Percentiles rank a stretch among this genome's conserved stretches.
phyloP scores from a whole-genome alignment of 805 yeast species.

The Candida maltosa region DNA sequence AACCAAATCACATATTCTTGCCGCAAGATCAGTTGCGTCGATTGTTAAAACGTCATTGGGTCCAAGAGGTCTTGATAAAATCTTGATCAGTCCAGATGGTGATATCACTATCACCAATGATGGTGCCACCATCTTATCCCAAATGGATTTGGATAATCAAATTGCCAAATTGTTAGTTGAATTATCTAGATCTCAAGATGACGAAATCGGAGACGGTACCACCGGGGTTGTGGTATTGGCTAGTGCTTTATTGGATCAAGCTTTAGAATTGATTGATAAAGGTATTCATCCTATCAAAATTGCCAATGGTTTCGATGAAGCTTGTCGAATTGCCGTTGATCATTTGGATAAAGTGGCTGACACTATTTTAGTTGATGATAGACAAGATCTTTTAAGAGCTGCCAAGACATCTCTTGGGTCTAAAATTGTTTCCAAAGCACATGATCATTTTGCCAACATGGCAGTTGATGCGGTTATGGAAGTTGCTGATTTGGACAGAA shows the following conservation, averaged over 20 bases:
- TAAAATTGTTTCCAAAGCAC: slow-evolving; percentile 90
- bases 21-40: slow-evolving; percentile 92
- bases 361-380: slow-evolving; percentile 52
- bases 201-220: slow-evolving; percentile 98
- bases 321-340: slow-evolving; percentile 84
- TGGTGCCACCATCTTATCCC: slow-evolving; percentile 94
- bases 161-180: slow-evolving; percentile 95
- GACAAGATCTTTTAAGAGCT: slow-evolving; percentile 71
- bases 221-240: slow-evolving; percentile 98
- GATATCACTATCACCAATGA: slow-evolving; percentile 97
- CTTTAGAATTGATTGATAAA: slow-evolving; percentile 88
- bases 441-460: slow-evolving; percentile 91
- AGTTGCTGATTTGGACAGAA: slow-evolving; percentile 88
- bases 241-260: slow-evolving; percentile 91
- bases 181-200: slow-evolving; percentile 91
- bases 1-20: slow-evolving; percentile 79
- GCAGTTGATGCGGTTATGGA: slow-evolving; percentile 94
- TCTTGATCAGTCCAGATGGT: slow-evolving; percentile 92
- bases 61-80: slow-evolving; percentile 98
- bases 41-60: slow-evolving; percentile 92
- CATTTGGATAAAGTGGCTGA: slow-evolving; percentile 77
- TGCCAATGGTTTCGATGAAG: slow-evolving; percentile 96
- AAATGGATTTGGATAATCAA: slow-evolving; percentile 94
- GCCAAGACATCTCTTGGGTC: slow-evolving; percentile 95
- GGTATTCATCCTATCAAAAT: slow-evolving; percentile 97